Percentiles rank a stretch among this genome's conserved stretches.
These are phyloP conservation scores for Ramichloridium luteum DNA, from an alignment of 2,329 filamentous ascomycete species.

Conservation along the genomic window DNA sequence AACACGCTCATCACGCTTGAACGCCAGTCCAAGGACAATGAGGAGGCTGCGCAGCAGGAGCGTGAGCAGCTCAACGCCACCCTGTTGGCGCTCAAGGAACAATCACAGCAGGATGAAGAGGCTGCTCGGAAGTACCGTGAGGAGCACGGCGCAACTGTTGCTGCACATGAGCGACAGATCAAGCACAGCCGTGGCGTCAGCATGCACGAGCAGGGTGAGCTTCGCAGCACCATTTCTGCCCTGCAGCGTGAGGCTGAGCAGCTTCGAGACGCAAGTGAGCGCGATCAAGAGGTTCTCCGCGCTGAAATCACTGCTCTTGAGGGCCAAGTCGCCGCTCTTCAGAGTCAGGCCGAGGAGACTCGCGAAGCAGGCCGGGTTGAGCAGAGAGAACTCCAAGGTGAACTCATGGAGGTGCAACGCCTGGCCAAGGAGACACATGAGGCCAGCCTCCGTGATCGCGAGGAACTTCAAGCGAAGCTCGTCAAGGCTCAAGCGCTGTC, in stretches of 20 bases:
- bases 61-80: constrained; percentile 53
- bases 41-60: constrained; percentile 41
- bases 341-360: background rate
- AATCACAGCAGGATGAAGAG: background rate
- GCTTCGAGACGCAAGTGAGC: background rate
- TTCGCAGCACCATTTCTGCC: background rate
- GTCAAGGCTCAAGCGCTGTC: background rate
- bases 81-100: constrained; percentile 40
- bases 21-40: constrained; percentile 1
- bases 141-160: background rate
- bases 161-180: background rate
- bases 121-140: background rate
- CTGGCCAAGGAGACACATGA: background rate
- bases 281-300: background rate
- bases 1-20: constrained; percentile 54
- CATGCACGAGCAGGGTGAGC: background rate
- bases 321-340: background rate
- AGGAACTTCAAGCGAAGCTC: background rate
- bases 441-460: background rate
- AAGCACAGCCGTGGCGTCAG: background rate
- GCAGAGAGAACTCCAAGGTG: background rate
- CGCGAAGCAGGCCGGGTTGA: background rate
- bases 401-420: background rate
- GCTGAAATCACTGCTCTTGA: background rate
- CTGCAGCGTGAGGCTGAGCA: background rate